These are phyloP conservation scores for Tolypocladium inflatum DNA, from an alignment of 2,329 filamentous ascomycete genomes.

Conservation along the genomic window DNA sequence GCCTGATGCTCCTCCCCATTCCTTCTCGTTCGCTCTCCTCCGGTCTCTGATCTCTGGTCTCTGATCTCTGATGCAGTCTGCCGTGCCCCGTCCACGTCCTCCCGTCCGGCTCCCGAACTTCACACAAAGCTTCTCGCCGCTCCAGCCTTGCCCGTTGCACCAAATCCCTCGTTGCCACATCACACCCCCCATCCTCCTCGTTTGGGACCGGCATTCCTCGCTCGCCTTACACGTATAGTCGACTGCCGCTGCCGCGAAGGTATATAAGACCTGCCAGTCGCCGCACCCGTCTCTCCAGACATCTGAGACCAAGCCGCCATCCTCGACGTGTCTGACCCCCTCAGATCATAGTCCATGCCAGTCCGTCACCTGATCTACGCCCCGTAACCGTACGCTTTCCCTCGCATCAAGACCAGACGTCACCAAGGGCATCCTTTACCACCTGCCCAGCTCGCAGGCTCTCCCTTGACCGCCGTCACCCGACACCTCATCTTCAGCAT, in stretches of 20 bases:
- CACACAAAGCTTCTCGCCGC: slow-evolving; percentile 1
- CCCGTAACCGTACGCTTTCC: background rate
- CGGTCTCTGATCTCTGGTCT: background rate
- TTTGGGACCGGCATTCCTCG: slow-evolving; percentile 3
- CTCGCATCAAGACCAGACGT: background rate
- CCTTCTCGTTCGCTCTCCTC: background rate
- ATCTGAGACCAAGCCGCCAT: slow-evolving; percentile 4
- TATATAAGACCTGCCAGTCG: slow-evolving; percentile 6
- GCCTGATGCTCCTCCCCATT: background rate
- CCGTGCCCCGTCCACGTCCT: slow-evolving; percentile 1
- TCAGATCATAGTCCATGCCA: slow-evolving; percentile 2
- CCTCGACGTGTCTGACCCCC: slow-evolving; percentile 4
- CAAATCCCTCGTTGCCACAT: slow-evolving; percentile 6
- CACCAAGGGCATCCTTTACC: background rate
- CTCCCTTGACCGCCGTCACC: background rate
- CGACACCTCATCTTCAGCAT: slow-evolving; percentile 6
- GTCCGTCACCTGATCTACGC: slow-evolving; percentile 1
- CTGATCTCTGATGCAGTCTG: slow-evolving; percentile 3
- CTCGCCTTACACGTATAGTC: slow-evolving; percentile 1
- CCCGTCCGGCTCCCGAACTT: background rate
- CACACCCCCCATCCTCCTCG: slow-evolving; percentile 1
- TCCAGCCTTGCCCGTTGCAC: slow-evolving; percentile 4
- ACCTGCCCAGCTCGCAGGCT: background rate
- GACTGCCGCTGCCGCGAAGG: background rate
- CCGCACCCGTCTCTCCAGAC: slow-evolving; percentile 2